These are phyloP conservation scores for Clavulina sp. DNA, from an alignment of 768 basidiomycete species.

Conservation along the genomic window DNA sequence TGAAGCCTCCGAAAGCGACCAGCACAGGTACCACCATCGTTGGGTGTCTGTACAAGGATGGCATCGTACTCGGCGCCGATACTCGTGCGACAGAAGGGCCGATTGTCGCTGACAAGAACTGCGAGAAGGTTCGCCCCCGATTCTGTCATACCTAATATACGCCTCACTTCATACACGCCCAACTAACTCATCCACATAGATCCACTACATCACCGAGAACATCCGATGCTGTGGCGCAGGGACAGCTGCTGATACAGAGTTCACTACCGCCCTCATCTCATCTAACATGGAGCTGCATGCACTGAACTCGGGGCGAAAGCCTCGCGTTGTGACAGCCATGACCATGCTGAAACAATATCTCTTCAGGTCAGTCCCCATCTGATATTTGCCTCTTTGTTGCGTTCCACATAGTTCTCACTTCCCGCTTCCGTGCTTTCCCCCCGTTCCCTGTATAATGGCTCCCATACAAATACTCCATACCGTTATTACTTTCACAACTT, in stretches of 20 bases:
- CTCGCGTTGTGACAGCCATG: constrained; percentile 94
- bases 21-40: constrained; percentile 97
- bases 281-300: constrained; percentile 91
- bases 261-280: constrained; percentile 84
- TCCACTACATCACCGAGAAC: constrained; percentile 89
- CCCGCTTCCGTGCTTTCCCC: too few species aligned
- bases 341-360: constrained; percentile 97
- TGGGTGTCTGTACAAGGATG: constrained; percentile 82
- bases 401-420: background rate
- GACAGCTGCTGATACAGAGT: constrained; percentile 97
- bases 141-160: background rate
- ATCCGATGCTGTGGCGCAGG: constrained; percentile 98
- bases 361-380: constrained; percentile 39
- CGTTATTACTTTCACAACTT: background rate
- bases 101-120: constrained; percentile 98
- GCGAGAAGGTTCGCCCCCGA: constrained; percentile 70
- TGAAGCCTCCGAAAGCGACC: constrained; percentile 65
- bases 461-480: too few species aligned
- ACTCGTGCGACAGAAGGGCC: constrained; percentile 88
- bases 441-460: too few species aligned
- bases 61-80: constrained; percentile 89
- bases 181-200: constrained; percentile 30
- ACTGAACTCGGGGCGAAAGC: constrained; percentile 78
- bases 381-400: background rate
- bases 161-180: background rate